Evolutionary conservation across 768 basidiomycete species (phyloP), one percentile per base, ranked within the genome.

Genomic region (Lactifluus volemus): DNA sequence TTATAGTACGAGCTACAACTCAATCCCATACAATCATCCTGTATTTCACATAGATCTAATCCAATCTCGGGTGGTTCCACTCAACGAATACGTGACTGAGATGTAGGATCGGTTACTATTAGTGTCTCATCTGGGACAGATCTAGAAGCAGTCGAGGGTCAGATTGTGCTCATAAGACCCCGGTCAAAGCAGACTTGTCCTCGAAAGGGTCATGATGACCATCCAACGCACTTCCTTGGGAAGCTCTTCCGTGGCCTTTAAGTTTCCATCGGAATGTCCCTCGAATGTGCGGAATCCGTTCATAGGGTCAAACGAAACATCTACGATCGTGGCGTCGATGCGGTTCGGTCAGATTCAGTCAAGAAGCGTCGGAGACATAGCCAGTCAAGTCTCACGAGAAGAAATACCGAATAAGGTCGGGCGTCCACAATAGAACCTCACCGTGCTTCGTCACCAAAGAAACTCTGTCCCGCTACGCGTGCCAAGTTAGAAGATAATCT

Each of bases 281-380:
- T 53, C 56, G 32, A 48, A 53, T 30, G 19, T 25, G 38, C 51
- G 17, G 38, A 53, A 38, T 58, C 44, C 41, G n/a, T 39, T 58
- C 56, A 25, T 58, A 39, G 29, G 55, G 25, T 44, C 52, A 53
- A 61, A 53, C 44, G 42, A 17, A 29, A 21, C 56, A 62, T 39
- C 45, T 49, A 53, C 34, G 45, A 36, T 52, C 61, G 45, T 21
- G 47, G 45, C 39, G 51, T 49, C 41, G 41, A 58, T 34, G 39
- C 38, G 45, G 9, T 58, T 49, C 57, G 12, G 38, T 48, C 51
- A 50, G 55, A 52, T 58, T 56, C 30, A 53, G 61, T 49, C 19
- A 55, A 58, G 56, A 62, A 58, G 61, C 61, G 42, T 45, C 56
- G 55, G 56, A 36, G 45, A 53, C 61, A 49, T 44, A 53, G 51